Percentiles rank a stretch among this genome's conserved stretches.
phyloP scores from a whole-genome alignment of 2,329 filamentous ascomycete genomes.

The Claviceps cyperi region DNA sequence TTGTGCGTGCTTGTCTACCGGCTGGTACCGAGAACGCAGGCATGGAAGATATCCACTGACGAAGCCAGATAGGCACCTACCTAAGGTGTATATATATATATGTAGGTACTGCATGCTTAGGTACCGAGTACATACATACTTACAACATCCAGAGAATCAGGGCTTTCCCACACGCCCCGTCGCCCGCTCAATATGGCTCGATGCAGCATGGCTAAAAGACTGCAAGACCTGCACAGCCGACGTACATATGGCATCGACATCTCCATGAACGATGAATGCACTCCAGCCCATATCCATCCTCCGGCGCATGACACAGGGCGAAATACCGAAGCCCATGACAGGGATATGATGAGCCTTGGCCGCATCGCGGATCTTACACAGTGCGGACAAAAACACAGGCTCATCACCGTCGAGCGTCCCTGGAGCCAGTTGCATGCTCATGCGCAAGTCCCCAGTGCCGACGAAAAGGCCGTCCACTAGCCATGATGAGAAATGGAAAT shows the following conservation, averaged over 20 bases:
- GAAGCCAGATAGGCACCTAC: too few relatives aligned
- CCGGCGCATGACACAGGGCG: not conserved
- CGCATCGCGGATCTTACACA: not conserved
- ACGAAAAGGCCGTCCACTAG: conserved; percentile 3
- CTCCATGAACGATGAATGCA: conserved; percentile 2
- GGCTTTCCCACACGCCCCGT: too few relatives aligned
- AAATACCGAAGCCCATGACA: conserved; percentile 4
- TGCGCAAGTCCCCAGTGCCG: conserved; percentile 3
- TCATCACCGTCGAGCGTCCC: conserved; percentile 3
- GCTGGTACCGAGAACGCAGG: too few relatives aligned
- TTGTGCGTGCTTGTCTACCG: too few relatives aligned
- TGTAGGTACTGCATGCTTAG: too few relatives aligned
- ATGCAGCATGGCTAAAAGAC: not conserved
- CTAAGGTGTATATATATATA: too few relatives aligned
- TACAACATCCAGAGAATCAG: too few relatives aligned
- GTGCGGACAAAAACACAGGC: conserved; percentile 1
- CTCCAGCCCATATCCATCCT: conserved; percentile 4
- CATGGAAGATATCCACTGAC: too few relatives aligned
- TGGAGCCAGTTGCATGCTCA: conserved; percentile 1
- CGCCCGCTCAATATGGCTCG: not conserved
- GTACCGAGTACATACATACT: too few relatives aligned
- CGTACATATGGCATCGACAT: conserved; percentile 3
- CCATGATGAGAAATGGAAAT: not conserved
- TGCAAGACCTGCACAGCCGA: not conserved
- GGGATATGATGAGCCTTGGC: not conserved